phyloP scores from a whole-genome alignment of 768 basidiomycete species.

The Termitomyces sp. region DNA sequence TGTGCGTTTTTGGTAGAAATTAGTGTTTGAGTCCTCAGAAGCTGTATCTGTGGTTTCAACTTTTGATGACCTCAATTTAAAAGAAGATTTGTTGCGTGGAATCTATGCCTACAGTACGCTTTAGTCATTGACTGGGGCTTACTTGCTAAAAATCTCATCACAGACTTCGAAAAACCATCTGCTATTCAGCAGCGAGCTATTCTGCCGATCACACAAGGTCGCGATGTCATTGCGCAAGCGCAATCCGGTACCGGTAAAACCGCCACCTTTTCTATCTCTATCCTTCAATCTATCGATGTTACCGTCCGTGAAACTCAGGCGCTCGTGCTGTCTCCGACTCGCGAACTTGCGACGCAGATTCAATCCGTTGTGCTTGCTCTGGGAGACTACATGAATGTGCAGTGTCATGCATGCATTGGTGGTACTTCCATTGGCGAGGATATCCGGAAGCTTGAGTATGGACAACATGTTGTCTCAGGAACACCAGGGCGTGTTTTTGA shows the following conservation, averaged over 20 bases:
- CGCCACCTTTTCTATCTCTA: constrained; percentile 96
- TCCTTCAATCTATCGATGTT: constrained; percentile 96
- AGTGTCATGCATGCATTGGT: constrained; percentile 97
- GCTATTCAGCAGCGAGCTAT: constrained; percentile 99
- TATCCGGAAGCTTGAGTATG: constrained; percentile 94
- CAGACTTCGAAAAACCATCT: constrained; percentile 95
- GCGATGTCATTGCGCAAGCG: constrained; percentile 98
- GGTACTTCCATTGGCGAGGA: constrained; percentile 97
- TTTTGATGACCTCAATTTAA: constrained; percentile 86
- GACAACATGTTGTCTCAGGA: constrained; percentile 95
- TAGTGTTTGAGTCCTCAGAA: constrained; percentile 94
- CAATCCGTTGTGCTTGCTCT: constrained; percentile 95
- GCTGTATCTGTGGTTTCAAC: constrained; percentile 85
- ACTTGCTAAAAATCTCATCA: neutral
- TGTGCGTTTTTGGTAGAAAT: constrained; percentile 50
- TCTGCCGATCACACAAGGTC: constrained; percentile 89
- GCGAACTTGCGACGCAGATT: constrained; percentile 98
- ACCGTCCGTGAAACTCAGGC: constrained; percentile 94
- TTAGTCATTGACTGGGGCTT: neutral
- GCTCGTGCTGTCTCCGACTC: constrained; percentile 94
- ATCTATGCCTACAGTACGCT: constrained; percentile 94
- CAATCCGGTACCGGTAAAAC: constrained; percentile 99
- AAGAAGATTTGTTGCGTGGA: constrained; percentile 92
- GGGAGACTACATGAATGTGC: constrained; percentile 99
- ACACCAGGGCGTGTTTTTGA: constrained; percentile 98